A percentile compares a stretch with the other conserved stretches of the same genome.
These are phyloP conservation scores for Xylariaceae sp. DNA, from an alignment of 2,329 filamentous ascomycete genomes.

Conservation along the genomic window DNA sequence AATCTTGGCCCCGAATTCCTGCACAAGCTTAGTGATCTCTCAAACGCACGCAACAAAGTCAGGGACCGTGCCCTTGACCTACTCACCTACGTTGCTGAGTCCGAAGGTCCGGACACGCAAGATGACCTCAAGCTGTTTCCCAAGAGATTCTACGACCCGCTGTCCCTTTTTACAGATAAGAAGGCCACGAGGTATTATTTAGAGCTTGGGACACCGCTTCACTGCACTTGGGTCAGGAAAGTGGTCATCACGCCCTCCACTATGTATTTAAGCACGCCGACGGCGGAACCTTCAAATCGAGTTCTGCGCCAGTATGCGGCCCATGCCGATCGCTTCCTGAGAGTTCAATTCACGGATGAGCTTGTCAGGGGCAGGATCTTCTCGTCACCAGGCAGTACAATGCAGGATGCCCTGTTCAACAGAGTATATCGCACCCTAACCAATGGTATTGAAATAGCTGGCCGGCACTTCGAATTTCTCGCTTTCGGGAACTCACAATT, in stretches of 20 bases:
- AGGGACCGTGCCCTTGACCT: slow-evolving; percentile 56
- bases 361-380: slow-evolving; percentile 57
- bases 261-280: slow-evolving; percentile 71
- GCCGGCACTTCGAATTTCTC: slow-evolving; percentile 79
- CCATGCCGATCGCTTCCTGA: slow-evolving; percentile 72
- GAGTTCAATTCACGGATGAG: slow-evolving; percentile 88
- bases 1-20: slow-evolving; percentile 67
- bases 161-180: slow-evolving; percentile 62
- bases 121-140: slow-evolving; percentile 39
- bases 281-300: slow-evolving; percentile 82
- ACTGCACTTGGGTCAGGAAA: slow-evolving; percentile 73
- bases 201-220: slow-evolving; percentile 55
- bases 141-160: slow-evolving; percentile 61
- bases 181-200: slow-evolving; percentile 46
- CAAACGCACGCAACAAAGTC: slow-evolving; percentile 20
- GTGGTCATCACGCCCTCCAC: slow-evolving; percentile 80
- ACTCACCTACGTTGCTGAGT: slow-evolving; percentile 69
- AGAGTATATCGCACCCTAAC: slow-evolving; percentile 67
- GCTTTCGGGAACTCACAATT: slow-evolving; percentile 96
- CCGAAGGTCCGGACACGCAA: slow-evolving; percentile 2
- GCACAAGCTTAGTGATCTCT: slow-evolving; percentile 49
- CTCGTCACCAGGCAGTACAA: slow-evolving; percentile 47
- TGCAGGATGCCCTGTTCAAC: slow-evolving; percentile 67
- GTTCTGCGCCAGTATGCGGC: slow-evolving; percentile 71
- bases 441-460: slow-evolving; percentile 78